Conservation (phyloP, 176 grass and related monocot genomes). For the Pharus latifolius region DNA sequence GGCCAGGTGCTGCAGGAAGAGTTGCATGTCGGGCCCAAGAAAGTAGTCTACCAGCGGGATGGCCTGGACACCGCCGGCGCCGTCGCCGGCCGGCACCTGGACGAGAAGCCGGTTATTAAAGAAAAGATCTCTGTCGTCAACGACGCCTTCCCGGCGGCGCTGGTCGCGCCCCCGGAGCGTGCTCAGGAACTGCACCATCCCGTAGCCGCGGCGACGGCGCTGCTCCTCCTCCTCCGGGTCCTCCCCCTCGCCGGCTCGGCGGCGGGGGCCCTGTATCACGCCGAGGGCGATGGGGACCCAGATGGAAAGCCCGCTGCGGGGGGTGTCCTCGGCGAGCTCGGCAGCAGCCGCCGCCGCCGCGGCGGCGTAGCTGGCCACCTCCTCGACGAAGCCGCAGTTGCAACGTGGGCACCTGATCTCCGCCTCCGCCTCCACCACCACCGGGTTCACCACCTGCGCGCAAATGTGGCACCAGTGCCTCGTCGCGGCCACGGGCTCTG, state of each 20-base stretch:
- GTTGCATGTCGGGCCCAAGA: slow-evolving; percentile 50
- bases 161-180: slow-evolving; percentile 39
- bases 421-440: slow-evolving; percentile 24
- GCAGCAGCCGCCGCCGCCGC: not conserved
- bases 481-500: slow-evolving; percentile 24
- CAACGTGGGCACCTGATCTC: slow-evolving; percentile 84
- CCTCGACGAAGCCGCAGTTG: slow-evolving; percentile 73
- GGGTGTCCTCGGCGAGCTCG: not conserved
- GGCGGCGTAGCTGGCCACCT: slow-evolving; percentile 35
- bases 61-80: slow-evolving; percentile 22
- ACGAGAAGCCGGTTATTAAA: not conserved
- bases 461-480: slow-evolving; percentile 89
- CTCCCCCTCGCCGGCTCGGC: no score
- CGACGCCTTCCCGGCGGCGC: slow-evolving; percentile 26
- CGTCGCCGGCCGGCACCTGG: not conserved
- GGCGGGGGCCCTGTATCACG: no score
- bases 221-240: no score
- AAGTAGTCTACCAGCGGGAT: slow-evolving; percentile 58
- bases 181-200: no score
- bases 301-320: slow-evolving; percentile 27
- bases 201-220: no score
- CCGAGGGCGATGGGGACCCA: slow-evolving; percentile 55
- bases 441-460: slow-evolving; percentile 44
- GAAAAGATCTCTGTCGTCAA: not conserved
- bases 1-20: slow-evolving; percentile 51